These are phyloP conservation scores for Vitellaria paradoxa DNA, from an alignment of 179 eudicot species.

Conservation along the genomic window DNA sequence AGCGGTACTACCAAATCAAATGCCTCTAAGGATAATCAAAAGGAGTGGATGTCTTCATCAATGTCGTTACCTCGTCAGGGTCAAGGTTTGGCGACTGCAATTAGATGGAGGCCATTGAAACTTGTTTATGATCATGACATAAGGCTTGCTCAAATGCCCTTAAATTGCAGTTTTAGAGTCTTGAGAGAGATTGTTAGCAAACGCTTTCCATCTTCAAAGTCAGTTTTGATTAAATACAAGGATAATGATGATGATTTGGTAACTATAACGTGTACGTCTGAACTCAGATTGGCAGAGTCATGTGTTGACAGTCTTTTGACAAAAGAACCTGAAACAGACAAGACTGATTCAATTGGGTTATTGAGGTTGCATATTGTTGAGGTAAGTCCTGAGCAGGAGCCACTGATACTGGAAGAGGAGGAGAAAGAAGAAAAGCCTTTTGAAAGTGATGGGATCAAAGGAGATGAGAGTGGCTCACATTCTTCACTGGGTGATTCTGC, in stretches of 20 bases:
- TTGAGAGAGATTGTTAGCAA: constrained; percentile 73
- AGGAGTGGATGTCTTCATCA: constrained; percentile 31
- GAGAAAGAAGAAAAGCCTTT: constrained; percentile 59
- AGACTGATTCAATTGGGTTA: constrained; percentile 49
- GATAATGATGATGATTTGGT: constrained; percentile 89
- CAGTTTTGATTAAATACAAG: constrained; percentile 77
- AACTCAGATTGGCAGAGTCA: constrained; percentile 83
- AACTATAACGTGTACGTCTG: constrained; percentile 74
- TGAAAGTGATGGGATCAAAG: constrained; percentile 48
- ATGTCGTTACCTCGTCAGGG: constrained; percentile 18
- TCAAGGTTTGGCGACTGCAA: constrained; percentile 23
- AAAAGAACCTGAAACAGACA: constrained; percentile 57
- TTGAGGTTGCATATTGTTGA: constrained; percentile 85
- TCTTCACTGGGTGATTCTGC: constrained; percentile 57
- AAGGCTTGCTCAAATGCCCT: constrained; percentile 85
- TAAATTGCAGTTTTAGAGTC: constrained; percentile 64
- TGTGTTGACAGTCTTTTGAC: constrained; percentile 53
- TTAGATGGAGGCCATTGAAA: constrained; percentile 73
- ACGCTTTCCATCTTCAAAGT: constrained; percentile 76
- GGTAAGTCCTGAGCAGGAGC: constrained; percentile 89
- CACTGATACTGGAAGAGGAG: constrained; percentile 61
- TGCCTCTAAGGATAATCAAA: constrained; percentile 30
- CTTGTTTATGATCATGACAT: constrained; percentile 94
- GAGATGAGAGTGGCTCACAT: constrained; percentile 59
- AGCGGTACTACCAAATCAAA: constrained; percentile 48